Percentiles rank a stretch among this genome's conserved stretches.
These are phyloP conservation scores for Penicillium odoratum DNA, from an alignment of 495 filamentous ascomycete species.

Conservation along the genomic window DNA sequence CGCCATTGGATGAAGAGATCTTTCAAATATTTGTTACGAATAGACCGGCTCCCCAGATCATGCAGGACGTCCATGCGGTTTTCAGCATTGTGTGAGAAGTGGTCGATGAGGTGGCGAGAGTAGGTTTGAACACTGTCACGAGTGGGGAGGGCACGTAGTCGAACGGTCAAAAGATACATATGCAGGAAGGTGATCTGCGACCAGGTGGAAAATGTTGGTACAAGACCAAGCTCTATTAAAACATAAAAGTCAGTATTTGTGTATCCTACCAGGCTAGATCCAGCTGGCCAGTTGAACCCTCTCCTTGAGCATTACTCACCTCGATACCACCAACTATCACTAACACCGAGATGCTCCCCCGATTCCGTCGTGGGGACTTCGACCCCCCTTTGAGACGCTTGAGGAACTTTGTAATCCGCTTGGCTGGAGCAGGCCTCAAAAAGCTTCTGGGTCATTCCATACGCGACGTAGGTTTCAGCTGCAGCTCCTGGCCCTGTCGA, in stretches of 20 bases:
- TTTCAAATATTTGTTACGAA: constrained; percentile 84
- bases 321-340: constrained; percentile 79
- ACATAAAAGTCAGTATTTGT: neutral
- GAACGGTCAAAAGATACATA: constrained; percentile 90
- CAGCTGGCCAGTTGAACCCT: neutral
- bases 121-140: constrained; percentile 58
- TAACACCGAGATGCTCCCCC: constrained; percentile 76
- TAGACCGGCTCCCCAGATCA: constrained; percentile 58
- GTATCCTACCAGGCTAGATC: neutral
- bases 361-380: constrained; percentile 63
- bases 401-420: constrained; percentile 70
- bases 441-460: constrained; percentile 72
- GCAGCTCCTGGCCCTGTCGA: constrained; percentile 37
- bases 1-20: constrained; percentile 93
- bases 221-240: constrained; percentile 57
- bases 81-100: constrained; percentile 92
- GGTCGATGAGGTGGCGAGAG: constrained; percentile 79
- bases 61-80: constrained; percentile 77
- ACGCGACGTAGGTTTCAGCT: constrained; percentile 72
- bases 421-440: constrained; percentile 75
- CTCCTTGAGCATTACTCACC: constrained; percentile 44
- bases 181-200: constrained; percentile 93
- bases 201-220: constrained; percentile 90
- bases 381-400: constrained; percentile 50
- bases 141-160: constrained; percentile 71